Evolutionary conservation across 2,329 filamentous ascomycete genomes (phyloP).

Genomic region (Calonectria naviculata): DNA sequence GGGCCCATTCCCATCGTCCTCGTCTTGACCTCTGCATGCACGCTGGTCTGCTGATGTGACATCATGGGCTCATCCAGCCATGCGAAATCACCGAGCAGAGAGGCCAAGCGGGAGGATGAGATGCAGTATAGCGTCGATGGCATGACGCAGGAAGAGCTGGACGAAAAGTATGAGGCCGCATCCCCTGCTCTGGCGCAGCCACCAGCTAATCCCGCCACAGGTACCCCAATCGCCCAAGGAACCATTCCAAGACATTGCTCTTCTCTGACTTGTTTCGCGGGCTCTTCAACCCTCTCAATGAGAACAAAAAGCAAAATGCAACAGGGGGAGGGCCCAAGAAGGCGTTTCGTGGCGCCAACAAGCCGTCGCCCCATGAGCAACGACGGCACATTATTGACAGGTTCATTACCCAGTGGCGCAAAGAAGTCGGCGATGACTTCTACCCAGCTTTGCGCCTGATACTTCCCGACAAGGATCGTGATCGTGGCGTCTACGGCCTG

Average conservation of each 20-base stretch:
- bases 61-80: conserved; percentile 20
- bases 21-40: background rate
- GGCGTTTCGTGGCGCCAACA: conserved; percentile 68
- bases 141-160: conserved; percentile 54
- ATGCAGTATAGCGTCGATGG: conserved; percentile 59
- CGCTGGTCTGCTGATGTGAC: conserved; percentile 1
- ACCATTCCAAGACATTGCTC: conserved; percentile 80
- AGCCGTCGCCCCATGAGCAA: conserved; percentile 79
- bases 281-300: conserved; percentile 83
- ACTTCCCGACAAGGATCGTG: conserved; percentile 90
- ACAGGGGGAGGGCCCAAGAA: conserved; percentile 67
- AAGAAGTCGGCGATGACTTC: conserved; percentile 90
- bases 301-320: conserved; percentile 81
- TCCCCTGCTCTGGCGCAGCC: background rate
- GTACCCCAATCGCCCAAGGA: conserved; percentile 85
- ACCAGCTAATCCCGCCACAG: conserved; percentile 56
- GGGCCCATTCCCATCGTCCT: background rate
- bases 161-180: conserved; percentile 51
- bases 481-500: conserved; percentile 91
- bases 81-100: conserved; percentile 37
- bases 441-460: conserved; percentile 94
- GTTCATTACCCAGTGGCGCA: conserved; percentile 89
- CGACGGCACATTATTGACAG: conserved; percentile 84
- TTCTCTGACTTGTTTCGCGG: conserved; percentile 83
- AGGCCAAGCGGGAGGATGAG: conserved; percentile 61